Conservation (phyloP, 768 basidiomycete genomes). For the Sarcomyxa edulis region DNA sequence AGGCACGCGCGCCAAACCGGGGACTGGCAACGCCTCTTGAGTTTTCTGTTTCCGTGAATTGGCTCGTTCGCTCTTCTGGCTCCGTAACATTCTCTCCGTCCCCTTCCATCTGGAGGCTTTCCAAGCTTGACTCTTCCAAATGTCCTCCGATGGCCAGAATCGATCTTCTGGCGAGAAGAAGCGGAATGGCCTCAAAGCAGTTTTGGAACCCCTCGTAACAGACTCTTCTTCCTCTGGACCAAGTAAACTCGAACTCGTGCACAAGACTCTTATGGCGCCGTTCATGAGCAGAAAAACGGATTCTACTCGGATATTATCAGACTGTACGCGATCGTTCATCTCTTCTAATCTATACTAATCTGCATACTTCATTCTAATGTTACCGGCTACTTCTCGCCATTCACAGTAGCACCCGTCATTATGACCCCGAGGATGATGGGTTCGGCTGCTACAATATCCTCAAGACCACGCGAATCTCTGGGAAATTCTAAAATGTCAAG, state of each 20-base stretch:
- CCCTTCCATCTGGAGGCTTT: too few species aligned
- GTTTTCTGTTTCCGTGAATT: too few species aligned
- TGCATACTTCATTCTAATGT: too few species aligned
- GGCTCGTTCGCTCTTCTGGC: too few species aligned
- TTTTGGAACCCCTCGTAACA: slow-evolving; percentile 31
- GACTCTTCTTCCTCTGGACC: slow-evolving; percentile 28
- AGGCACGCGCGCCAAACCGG: too few species aligned
- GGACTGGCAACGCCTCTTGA: too few species aligned
- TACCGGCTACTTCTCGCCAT: too few species aligned
- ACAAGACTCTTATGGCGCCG: slow-evolving; percentile 67
- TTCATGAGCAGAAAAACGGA: slow-evolving; percentile 66
- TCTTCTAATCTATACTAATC: slow-evolving; percentile 4
- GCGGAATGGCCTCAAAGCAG: slow-evolving; percentile 30
- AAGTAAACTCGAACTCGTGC: slow-evolving; percentile 56
- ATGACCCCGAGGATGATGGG: slow-evolving; percentile 86
- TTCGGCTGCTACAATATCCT: slow-evolving; percentile 63
- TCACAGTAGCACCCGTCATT: slow-evolving; percentile 76
- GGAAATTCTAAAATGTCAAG: slow-evolving; percentile 25
- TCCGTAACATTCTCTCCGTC: too few species aligned
- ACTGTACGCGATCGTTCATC: slow-evolving; percentile 44
- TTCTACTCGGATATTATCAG: slow-evolving; percentile 68
- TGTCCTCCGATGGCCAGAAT: slow-evolving; percentile 33
- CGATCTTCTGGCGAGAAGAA: slow-evolving; percentile 25
- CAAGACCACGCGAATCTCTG: slow-evolving; percentile 34
- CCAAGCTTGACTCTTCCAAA: slow-evolving; percentile 9